phyloP scores from a whole-genome alignment of 108 stramenopile species.

The Fragilariopsis cylindrus region DNA sequence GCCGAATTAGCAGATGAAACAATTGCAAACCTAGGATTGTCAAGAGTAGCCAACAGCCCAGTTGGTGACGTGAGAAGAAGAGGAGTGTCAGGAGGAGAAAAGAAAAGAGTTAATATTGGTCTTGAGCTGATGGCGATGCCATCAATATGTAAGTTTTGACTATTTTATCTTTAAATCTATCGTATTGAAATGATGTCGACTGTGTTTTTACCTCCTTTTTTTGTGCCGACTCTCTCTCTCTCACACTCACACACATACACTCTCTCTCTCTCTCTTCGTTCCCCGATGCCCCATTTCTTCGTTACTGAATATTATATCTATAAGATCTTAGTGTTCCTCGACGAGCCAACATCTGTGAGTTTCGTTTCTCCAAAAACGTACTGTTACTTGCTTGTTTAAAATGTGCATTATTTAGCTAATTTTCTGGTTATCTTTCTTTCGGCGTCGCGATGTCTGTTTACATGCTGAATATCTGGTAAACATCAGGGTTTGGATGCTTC shows the following conservation, averaged over 20 bases:
- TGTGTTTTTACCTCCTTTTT: too few species aligned
- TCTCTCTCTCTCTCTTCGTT: background rate
- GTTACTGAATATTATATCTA: too few species aligned
- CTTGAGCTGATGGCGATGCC: conserved; percentile 64
- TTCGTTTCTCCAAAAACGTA: background rate
- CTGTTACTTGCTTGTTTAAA: background rate
- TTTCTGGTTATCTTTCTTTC: conserved; percentile 16
- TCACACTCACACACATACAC: background rate
- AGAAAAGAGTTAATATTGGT: conserved; percentile 71
- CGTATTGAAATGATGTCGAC: too few species aligned
- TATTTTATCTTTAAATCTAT: background rate
- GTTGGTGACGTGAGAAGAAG: conserved; percentile 65
- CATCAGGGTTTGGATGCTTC: conserved; percentile 35
- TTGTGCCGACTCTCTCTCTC: too few species aligned
- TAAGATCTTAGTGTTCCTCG: conserved; percentile 37
- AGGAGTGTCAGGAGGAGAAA: conserved; percentile 64
- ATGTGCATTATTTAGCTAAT: background rate
- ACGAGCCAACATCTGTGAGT: conserved; percentile 41
- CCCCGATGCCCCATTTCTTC: too few species aligned
- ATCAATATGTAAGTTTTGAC: conserved; percentile 18
- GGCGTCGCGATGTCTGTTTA: conserved; percentile 24
- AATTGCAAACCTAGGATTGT: conserved; percentile 65
- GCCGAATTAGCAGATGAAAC: conserved; percentile 53
- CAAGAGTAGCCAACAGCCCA: conserved; percentile 47
- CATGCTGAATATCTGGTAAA: background rate